Base-by-base conservation (phyloP, 192 early-diverging fungal genomes). In the Rhizophagus clarus region DNA sequence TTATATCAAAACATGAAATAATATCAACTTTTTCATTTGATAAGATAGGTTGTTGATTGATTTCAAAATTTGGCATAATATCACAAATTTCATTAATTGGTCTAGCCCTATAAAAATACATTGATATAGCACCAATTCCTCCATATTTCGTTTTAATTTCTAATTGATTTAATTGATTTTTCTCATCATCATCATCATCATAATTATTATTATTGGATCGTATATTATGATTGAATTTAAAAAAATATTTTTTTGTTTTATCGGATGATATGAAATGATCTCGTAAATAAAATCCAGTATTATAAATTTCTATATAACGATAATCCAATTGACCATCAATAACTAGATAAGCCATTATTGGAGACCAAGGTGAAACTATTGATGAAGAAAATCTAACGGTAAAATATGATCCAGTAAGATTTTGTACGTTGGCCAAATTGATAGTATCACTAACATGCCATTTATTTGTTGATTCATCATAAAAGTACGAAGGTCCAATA, bases 241-340 rank as follows among this genome's bases (percentile, higher is more conserved):
- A 67, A 17, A 7, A 67, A 67, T 67, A 67, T 28, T 31, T 28
- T 6, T 8, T 31, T 14, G 12, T 14, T 67, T 31, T 67, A 31
- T 67, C 26, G 5, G 64, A 28, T 31, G 28, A 31, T 31, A 67
- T 2, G 31, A 67, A 67, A 31, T 67, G 64, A 20, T 67, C 64
- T 15, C 64, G 12, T 11, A 31, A 67, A 31, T 67, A 31, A n/a
- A 20, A 28, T 1, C 28, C 64, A 29, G 64, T 31, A 67, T 67
- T 67, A 31, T 67, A 67, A 67, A 67, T 12, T 31, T 67, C 64
- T 4, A 67, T 31, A 31, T 67, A 67, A 31, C 64, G 64, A 29
- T 67, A 67, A 31, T 67, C 64, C 31, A 67, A 67, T 67, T 67
- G 64, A 20, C 64, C 64, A 67, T 67, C 64, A 6, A 67, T 31